phyloP scores from a whole-genome alignment of 805 yeast species.

The Tanozyma kutaoensis region DNA sequence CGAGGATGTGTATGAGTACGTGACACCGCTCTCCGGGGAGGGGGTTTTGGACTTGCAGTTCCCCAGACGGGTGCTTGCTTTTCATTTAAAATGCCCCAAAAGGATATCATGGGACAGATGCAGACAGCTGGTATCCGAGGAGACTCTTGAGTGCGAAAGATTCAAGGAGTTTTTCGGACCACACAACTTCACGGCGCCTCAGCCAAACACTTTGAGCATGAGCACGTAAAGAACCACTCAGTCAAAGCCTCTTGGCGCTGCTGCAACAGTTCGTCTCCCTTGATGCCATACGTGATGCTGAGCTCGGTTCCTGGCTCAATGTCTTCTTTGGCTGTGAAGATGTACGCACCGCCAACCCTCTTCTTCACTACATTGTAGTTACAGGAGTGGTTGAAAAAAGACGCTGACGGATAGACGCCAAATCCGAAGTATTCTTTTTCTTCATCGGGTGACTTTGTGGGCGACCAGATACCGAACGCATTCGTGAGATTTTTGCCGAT shows the following conservation, averaged over 20 bases:
- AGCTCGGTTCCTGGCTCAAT: conserved; percentile 34
- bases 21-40: conserved; percentile 6
- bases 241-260: conserved; percentile 28
- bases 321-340: conserved; percentile 27
- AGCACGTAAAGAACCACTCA: conserved; percentile 51
- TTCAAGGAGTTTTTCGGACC: conserved; percentile 44
- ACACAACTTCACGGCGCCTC: conserved; percentile 37
- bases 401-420: conserved; percentile 46
- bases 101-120: conserved; percentile 72
- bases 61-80: conserved; percentile 70
- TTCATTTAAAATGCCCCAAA: conserved; percentile 43
- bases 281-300: conserved; percentile 50
- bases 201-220: conserved; percentile 31
- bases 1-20: conserved; percentile 2
- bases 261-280: conserved; percentile 21
- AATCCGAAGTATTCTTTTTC: conserved; percentile 46
- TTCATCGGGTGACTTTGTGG: conserved; percentile 20
- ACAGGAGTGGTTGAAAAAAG: conserved; percentile 60
- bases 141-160: conserved; percentile 44
- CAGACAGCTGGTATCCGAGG: conserved; percentile 47
- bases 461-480: conserved; percentile 60
- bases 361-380: conserved; percentile 37
- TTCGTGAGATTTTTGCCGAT: conserved; percentile 52
- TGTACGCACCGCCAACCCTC: conserved; percentile 18
- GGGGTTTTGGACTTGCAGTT: conserved; percentile 62